A percentile compares a stretch with the other conserved stretches of the same genome.
Conservation (phyloP, 441 rosid species). For the Erysimum cheiri region DNA sequence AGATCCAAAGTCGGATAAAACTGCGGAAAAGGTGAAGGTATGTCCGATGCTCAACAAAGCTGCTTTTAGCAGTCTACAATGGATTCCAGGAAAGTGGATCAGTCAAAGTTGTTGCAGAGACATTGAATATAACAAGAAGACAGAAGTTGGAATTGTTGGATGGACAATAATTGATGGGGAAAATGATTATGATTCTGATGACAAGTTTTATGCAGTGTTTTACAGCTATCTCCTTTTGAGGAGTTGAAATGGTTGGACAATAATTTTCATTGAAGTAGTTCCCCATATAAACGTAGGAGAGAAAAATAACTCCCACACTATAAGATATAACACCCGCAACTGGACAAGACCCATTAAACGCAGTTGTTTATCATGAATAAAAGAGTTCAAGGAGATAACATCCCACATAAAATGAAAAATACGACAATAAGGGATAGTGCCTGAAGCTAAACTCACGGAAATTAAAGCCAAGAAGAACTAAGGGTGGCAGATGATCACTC, state of each 20-base stretch:
- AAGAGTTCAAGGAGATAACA: slow-evolving; percentile 19
- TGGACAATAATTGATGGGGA: slow-evolving; percentile 3
- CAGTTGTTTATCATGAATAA: not conserved
- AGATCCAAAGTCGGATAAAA: slow-evolving; percentile 98
- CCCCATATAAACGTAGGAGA: slow-evolving; percentile 19
- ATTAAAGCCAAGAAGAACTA: slow-evolving; percentile 17
- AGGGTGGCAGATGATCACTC: slow-evolving; percentile 14
- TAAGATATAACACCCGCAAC: slow-evolving; percentile 15
- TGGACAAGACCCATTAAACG: slow-evolving; percentile 23
- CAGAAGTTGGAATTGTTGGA: slow-evolving; percentile 15
- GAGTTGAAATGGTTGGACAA: slow-evolving; percentile 19
- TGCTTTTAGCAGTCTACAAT: slow-evolving; percentile 94
- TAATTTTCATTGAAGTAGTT: slow-evolving; percentile 10
- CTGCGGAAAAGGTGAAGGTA: slow-evolving; percentile 97
- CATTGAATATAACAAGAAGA: slow-evolving; percentile 28
- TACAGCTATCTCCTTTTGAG: slow-evolving; percentile 22
- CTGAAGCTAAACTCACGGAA: slow-evolving; percentile 21
- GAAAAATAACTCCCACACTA: slow-evolving; percentile 1
- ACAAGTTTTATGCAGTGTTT: slow-evolving; percentile 25
- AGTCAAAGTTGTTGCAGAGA: slow-evolving; percentile 30
- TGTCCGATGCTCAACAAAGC: slow-evolving; percentile 99
- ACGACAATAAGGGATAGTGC: not conserved
- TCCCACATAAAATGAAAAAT: not conserved
- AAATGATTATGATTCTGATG: slow-evolving; percentile 12
- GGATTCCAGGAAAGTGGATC: slow-evolving; percentile 25